Conservation (phyloP, 164 flowering plant genomes). For the Echeveria elegans region DNA sequence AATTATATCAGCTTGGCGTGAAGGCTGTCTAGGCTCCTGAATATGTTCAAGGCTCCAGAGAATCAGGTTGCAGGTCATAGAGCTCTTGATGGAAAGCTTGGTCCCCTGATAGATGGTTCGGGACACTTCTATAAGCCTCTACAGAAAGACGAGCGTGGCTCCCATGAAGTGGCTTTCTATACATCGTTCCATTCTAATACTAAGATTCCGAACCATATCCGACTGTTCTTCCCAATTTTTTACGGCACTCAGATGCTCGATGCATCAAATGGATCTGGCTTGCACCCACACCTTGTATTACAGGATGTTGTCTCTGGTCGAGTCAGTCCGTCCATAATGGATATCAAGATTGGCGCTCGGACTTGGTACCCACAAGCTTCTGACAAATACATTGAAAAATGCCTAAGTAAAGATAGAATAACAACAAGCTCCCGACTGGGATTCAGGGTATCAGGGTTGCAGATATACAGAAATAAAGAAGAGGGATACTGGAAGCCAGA, state of each 20-base stretch:
- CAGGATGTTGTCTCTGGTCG: neutral
- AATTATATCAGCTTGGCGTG: no score
- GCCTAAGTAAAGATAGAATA: neutral
- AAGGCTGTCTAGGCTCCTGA: neutral
- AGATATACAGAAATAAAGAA: neutral
- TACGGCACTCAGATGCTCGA: neutral
- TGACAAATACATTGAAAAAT: neutral
- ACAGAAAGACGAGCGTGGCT: neutral
- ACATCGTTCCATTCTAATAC: neutral
- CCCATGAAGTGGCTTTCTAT: neutral
- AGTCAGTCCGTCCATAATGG: neutral
- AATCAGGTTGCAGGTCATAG: neutral
- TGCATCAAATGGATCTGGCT: neutral
- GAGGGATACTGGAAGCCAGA: neutral
- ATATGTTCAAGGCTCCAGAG: neutral
- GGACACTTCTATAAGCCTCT: neutral
- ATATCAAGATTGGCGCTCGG: neutral
- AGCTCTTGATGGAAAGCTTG: neutral
- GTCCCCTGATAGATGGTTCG: neutral
- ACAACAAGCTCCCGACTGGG: neutral
- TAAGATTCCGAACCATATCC: neutral
- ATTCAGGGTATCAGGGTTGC: neutral
- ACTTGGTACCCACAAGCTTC: neutral
- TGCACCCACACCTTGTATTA: neutral
- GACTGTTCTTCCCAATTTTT: neutral